Evolutionary conservation across 2,329 filamentous ascomycete species (phyloP).

Genomic region (Aaosphaeria pasadenensis): DNA sequence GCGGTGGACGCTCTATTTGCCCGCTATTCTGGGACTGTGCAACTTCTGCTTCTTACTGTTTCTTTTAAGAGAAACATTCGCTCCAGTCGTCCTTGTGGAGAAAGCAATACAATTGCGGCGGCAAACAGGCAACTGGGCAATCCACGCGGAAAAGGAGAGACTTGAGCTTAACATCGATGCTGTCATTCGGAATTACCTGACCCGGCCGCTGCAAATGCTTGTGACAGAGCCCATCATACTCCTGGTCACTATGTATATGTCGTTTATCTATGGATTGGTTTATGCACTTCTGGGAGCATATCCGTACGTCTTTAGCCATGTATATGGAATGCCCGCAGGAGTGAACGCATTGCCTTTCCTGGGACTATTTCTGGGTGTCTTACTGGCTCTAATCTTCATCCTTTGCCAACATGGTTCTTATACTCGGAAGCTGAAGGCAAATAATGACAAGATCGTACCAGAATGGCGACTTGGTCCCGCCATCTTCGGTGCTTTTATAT

Average conservation of each 20-base stretch:
- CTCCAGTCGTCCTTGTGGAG: background rate
- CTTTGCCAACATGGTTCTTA: conserved; percentile 19
- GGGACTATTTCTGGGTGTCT: conserved; percentile 16
- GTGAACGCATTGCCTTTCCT: conserved; percentile 14
- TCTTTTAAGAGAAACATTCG: background rate
- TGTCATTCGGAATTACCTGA: conserved; percentile 23
- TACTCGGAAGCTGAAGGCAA: conserved; percentile 18
- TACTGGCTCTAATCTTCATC: conserved; percentile 10
- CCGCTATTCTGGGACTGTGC: background rate
- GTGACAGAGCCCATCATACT: conserved; percentile 23
- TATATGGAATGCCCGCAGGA: conserved; percentile 10
- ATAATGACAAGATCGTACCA: conserved; percentile 1
- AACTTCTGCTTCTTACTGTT: background rate
- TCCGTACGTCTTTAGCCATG: conserved; percentile 11
- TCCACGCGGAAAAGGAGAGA: background rate
- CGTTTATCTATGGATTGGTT: no score
- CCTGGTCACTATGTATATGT: conserved; percentile 12
- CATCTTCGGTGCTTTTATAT: conserved; percentile 4
- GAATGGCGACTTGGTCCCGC: conserved; percentile 5
- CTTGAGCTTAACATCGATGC: conserved; percentile 30
- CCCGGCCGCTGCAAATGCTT: conserved; percentile 21
- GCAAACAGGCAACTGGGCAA: background rate
- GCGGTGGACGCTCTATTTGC: background rate
- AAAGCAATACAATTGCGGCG: background rate
- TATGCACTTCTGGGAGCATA: conserved; percentile 9